Evolutionary conservation across 2,329 filamentous ascomycete species (phyloP), one percentile per base, ranked within the genome.

Genomic region (Aspergillus sp.): DNA sequence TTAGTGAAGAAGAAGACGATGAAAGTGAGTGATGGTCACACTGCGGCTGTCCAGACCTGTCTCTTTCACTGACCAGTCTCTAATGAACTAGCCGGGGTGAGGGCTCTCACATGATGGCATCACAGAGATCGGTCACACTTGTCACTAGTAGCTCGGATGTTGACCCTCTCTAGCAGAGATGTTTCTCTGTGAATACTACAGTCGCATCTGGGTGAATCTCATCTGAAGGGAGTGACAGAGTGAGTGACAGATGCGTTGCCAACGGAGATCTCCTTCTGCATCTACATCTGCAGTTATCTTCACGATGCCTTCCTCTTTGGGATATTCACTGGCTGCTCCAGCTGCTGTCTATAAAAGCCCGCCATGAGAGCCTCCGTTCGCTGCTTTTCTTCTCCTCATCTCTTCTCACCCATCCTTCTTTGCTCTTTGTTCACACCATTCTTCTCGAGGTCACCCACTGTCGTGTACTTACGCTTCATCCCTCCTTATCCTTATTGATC

Each of bases 91-190:
- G 25, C 25, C 25, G n/a, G n/a, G n/a, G n/a, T n/a, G n/a, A n/a
- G n/a, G n/a, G n/a, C n/a, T n/a, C 48, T 58, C 58, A 59, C 57
- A 58, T 60, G 58, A 59, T 58, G 46, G 31, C n/a, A 57, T 60
- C 56, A 58, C 55, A 45, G 53, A 23, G 45, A 16, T 50, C 31
- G 51, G 57, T 59, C 55, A 59, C 47, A 50, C 10, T 32, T 42
- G 29, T 16, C 47, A 50, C 23, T 7, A 34, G 44, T 43, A 10
- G 7, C 25, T 10, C 11, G 25, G 9, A 29, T 29, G 25, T 7
- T 29, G 25, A 10, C 25, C 3, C 25, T 29, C 11, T 2, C 3
- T 29, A 10, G 25, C 7, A 29, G 11, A 29, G 9, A 10, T 7
- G 5, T 10, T 29, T 29, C 25, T 29, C 25, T 3, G 9, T 29